Percentiles rank a stretch among this genome's conserved stretches.
These are phyloP conservation scores for Crithidia sp. DNA, from an alignment of 208 protist genomes.

Conservation along the genomic window DNA sequence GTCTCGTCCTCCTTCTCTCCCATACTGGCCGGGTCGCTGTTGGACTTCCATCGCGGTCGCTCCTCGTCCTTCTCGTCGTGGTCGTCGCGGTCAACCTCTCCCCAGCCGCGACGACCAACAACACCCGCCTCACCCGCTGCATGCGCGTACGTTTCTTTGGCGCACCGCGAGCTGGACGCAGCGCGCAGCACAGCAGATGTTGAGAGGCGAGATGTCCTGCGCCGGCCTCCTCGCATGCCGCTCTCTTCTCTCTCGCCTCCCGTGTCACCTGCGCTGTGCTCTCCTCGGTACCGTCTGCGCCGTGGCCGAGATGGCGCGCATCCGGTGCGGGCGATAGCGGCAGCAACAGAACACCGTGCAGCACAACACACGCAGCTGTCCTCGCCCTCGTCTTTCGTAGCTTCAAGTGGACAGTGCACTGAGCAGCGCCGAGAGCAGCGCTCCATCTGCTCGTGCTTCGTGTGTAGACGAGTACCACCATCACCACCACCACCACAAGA, in stretches of 20 bases:
- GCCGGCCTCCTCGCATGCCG: no score
- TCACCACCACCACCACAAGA: background rate
- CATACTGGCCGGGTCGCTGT: constrained; percentile 3
- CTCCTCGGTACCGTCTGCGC: constrained; percentile 16
- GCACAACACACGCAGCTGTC: background rate
- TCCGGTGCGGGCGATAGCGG: background rate
- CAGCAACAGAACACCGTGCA: background rate
- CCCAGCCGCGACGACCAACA: constrained; percentile 19
- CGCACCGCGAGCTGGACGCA: background rate
- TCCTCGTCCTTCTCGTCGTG: constrained; percentile 24
- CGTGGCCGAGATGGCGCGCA: constrained; percentile 3
- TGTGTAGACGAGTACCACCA: constrained; percentile 19
- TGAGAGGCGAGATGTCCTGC: background rate
- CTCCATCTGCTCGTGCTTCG: constrained; percentile 28
- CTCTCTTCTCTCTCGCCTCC: background rate
- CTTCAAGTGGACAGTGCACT: background rate
- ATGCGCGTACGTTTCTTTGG: background rate
- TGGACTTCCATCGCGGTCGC: background rate
- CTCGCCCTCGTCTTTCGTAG: no score
- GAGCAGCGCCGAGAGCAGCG: background rate
- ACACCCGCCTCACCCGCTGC: background rate
- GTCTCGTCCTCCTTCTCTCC: constrained; percentile 11
- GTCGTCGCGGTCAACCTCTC: constrained; percentile 34
- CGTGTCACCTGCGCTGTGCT: constrained; percentile 5
- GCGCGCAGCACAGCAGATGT: background rate